Evolutionary conservation across 2,329 filamentous ascomycete species (phyloP).

Genomic region (Paraconiothyrium brasiliense): DNA sequence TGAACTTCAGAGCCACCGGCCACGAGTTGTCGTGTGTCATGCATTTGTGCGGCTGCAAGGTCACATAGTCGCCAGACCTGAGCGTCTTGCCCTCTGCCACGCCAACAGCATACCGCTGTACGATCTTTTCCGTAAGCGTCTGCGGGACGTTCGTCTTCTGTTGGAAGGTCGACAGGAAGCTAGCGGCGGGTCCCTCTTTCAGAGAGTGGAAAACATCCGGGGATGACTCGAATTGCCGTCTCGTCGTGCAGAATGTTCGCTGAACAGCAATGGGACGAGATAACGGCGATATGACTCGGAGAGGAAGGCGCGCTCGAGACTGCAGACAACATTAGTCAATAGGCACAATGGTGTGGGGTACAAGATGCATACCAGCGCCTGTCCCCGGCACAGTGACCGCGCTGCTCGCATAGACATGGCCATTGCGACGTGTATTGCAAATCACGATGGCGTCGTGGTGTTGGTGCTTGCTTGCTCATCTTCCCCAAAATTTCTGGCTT

Average conservation of each 20-base stretch:
- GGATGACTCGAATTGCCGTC: slow-evolving; percentile 29
- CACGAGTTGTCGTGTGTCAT: slow-evolving; percentile 91
- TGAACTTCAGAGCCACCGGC: slow-evolving; percentile 81
- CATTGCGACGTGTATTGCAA: slow-evolving; percentile 36
- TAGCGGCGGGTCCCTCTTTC: slow-evolving; percentile 66
- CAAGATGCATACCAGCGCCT: slow-evolving; percentile 36
- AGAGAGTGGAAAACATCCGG: slow-evolving; percentile 68
- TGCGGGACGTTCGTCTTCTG: slow-evolving; percentile 65
- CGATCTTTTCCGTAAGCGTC: slow-evolving; percentile 91
- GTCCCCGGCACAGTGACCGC: slow-evolving; percentile 43
- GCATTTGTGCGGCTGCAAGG: slow-evolving; percentile 73
- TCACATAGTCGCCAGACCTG: slow-evolving; percentile 83
- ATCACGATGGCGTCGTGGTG: slow-evolving; percentile 26
- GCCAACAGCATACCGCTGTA: slow-evolving; percentile 82
- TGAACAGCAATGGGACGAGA: slow-evolving; percentile 33
- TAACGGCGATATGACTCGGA: slow-evolving; percentile 35
- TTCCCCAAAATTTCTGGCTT: slow-evolving; percentile 35
- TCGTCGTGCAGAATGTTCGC: slow-evolving; percentile 38
- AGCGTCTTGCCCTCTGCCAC: slow-evolving; percentile 79
- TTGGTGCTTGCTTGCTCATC: slow-evolving; percentile 26
- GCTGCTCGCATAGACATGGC: slow-evolving; percentile 49
- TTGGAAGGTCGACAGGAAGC: slow-evolving; percentile 77
- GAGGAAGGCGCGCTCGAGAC: slow-evolving; percentile 37
- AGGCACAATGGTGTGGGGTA: not conserved
- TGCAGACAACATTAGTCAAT: slow-evolving; percentile 28